Percentiles rank a stretch among this genome's conserved stretches.
These are phyloP conservation scores for Verticillium isaacii DNA, from an alignment of 2,329 filamentous ascomycete genomes.

Conservation along the genomic window DNA sequence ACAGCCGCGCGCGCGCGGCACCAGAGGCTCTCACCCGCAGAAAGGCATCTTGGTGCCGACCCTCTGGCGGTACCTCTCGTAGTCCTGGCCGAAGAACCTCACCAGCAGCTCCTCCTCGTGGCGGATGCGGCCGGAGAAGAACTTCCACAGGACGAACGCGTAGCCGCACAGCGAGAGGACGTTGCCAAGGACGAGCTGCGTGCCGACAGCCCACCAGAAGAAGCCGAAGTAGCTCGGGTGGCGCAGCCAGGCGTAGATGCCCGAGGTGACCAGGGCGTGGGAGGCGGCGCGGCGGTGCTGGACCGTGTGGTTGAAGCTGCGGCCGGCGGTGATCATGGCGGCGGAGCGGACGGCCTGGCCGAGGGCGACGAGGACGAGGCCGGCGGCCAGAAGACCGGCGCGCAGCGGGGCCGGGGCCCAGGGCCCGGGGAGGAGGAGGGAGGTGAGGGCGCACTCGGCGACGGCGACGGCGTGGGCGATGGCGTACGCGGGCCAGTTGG, in stretches of 20 bases:
- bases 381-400: constrained; percentile 43
- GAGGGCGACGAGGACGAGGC: constrained; percentile 56
- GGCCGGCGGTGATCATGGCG: constrained; percentile 85
- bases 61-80: constrained; percentile 64
- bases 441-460: constrained; percentile 64
- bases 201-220: constrained; percentile 97
- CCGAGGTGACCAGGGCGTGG: constrained; percentile 78
- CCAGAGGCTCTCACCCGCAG: constrained; percentile 4
- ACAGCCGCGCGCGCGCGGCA: not conserved
- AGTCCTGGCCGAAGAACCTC: constrained; percentile 80
- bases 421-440: constrained; percentile 47
- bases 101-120: constrained; percentile 76
- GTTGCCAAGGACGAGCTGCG: constrained; percentile 87
- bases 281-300: constrained; percentile 63
- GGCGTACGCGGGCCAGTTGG: constrained; percentile 81
- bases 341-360: constrained; percentile 74
- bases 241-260: constrained; percentile 70
- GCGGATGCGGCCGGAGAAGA: constrained; percentile 71
- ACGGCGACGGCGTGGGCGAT: constrained; percentile 74
- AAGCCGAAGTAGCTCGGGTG: constrained; percentile 98
- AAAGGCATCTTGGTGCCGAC: constrained; percentile 81
- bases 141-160: constrained; percentile 72
- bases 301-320: constrained; percentile 87
- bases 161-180: constrained; percentile 72
- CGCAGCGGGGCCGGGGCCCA: constrained; percentile 41